Evolutionary conservation across 2,329 filamentous ascomycete genomes (phyloP).

Genomic region (Cladophialophora carrionii): DNA sequence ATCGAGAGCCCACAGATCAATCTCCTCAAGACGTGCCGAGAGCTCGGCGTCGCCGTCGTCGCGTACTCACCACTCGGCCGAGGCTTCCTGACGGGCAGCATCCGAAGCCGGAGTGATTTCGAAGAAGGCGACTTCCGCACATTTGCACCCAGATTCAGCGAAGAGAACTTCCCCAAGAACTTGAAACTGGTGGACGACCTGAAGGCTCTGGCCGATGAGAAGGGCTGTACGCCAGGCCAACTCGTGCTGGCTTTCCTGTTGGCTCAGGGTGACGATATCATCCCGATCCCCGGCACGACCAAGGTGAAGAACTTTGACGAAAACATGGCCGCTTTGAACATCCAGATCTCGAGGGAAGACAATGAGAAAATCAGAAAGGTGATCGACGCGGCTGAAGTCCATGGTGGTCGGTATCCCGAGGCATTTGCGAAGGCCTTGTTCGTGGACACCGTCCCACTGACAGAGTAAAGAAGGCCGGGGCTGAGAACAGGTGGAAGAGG

Average conservation of each 20-base stretch:
- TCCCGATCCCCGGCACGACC: slow-evolving; percentile 41
- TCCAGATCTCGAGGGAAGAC: slow-evolving; percentile 38
- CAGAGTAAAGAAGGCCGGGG: slow-evolving; percentile 17
- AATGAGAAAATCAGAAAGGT: slow-evolving; percentile 43
- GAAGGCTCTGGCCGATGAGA: slow-evolving; percentile 55
- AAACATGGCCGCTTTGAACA: slow-evolving; percentile 36
- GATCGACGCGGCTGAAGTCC: slow-evolving; percentile 36
- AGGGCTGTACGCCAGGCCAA: slow-evolving; percentile 60
- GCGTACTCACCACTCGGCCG: slow-evolving; percentile 49
- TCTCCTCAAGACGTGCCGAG: slow-evolving; percentile 52
- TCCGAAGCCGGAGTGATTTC: slow-evolving; percentile 47
- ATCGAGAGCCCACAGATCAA: slow-evolving; percentile 48
- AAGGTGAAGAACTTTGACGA: slow-evolving; percentile 39
- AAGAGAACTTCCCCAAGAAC: slow-evolving; percentile 63
- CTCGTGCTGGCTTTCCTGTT: slow-evolving; percentile 67
- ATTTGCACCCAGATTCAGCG: slow-evolving; percentile 54
- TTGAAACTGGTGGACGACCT: slow-evolving; percentile 58
- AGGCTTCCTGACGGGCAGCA: slow-evolving; percentile 43
- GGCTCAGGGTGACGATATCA: slow-evolving; percentile 59
- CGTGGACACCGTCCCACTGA: slow-evolving; percentile 35
- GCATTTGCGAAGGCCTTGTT: slow-evolving; percentile 28
- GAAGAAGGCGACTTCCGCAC: slow-evolving; percentile 54
- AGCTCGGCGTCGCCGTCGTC: slow-evolving; percentile 52
- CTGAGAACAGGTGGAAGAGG: neutral
- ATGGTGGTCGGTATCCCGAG: slow-evolving; percentile 37